Conservation (phyloP, 495 filamentous ascomycete species). For the Penicillium daleae region DNA sequence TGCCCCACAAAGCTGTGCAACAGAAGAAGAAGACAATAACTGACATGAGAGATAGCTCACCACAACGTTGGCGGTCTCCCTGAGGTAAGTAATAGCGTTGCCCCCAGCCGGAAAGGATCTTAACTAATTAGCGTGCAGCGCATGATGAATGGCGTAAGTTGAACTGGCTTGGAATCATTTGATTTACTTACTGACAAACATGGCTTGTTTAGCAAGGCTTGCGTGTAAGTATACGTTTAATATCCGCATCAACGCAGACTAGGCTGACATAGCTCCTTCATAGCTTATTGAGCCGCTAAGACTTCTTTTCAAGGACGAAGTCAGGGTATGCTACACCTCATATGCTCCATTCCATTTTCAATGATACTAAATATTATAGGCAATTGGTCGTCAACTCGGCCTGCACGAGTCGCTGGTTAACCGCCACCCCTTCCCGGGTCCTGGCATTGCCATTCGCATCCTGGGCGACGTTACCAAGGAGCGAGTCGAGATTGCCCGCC, state of each 20-base stretch:
- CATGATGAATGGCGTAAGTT: conserved; percentile 24
- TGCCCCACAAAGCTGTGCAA: neutral
- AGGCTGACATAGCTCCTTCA: conserved; percentile 51
- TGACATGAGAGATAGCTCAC: conserved; percentile 30
- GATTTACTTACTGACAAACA: conserved; percentile 16
- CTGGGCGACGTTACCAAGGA: conserved; percentile 85
- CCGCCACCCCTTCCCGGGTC: conserved; percentile 81
- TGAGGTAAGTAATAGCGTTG: conserved; percentile 24
- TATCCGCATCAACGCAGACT: conserved; percentile 3
- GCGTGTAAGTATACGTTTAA: conserved; percentile 24
- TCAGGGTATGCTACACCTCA: conserved; percentile 40
- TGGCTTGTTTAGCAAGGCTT: conserved; percentile 31
- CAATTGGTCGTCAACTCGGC: conserved; percentile 75
- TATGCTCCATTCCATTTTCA: neutral
- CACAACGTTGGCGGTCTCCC: conserved; percentile 38
- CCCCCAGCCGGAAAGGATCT: conserved; percentile 3
- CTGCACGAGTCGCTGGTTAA: conserved; percentile 78
- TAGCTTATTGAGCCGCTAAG: conserved; percentile 82
- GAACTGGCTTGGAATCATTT: conserved; percentile 9
- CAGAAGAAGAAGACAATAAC: conserved; percentile 2
- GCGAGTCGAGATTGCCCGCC: conserved; percentile 75
- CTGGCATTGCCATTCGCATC: conserved; percentile 88
- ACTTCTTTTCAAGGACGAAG: conserved; percentile 82
- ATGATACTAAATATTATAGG: conserved; percentile 19
- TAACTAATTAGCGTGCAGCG: conserved; percentile 7